Base-by-base conservation (phyloP, 2,329 filamentous ascomycete species). In the Neurospora crassa region DNA sequence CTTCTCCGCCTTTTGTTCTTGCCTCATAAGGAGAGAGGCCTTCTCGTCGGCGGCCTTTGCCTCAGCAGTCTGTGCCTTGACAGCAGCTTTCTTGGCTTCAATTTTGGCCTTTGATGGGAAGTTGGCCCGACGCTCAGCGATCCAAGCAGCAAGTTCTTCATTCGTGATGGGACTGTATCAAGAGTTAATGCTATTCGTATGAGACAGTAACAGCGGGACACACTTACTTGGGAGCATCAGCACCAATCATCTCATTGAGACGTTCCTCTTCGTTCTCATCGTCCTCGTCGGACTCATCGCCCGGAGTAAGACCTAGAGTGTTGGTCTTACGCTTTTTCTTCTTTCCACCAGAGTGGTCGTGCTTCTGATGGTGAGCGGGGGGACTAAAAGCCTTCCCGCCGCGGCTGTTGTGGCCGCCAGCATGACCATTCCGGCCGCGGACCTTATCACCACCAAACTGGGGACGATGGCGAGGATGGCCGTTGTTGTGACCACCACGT, bases 101-200 rank as follows among this genome's bases (percentile, higher is more conserved):
- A 89, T 83, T 70, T 92, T 89, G 72, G 88, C 88, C 79, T 89
- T 88, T 2, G 94, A 97, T 1, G 95, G 95, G 79, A 88, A 98
- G 69, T 91, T 90, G 74, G 89, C 91, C 78, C 87, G 91, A 72
- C 95, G 89, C 79, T 97, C 93, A 68, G 89, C 89, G 74, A 96
- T 88, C 89, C 93, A 98, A 7, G 89, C 88, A 34, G 89, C 87
- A 70, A 97, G 53, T 16, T 63, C 53, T 7, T 63, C 53, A 3
- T 53, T 53, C 1, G 47, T 53, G 2, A 3, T 29, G 2, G 47
- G 47, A 6, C 47, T 53, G 20, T 14, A 16, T 29, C 1, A 8
- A 53, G 16, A 3, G 47, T 53, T 29, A 53, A 24, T 29, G 20
- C n/a, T 53, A 53, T 53, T 29, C 47, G 16, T 3, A 40, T 43